Conservation (phyloP, 306 rosid genomes). For the Prosopis cineraria region DNA sequence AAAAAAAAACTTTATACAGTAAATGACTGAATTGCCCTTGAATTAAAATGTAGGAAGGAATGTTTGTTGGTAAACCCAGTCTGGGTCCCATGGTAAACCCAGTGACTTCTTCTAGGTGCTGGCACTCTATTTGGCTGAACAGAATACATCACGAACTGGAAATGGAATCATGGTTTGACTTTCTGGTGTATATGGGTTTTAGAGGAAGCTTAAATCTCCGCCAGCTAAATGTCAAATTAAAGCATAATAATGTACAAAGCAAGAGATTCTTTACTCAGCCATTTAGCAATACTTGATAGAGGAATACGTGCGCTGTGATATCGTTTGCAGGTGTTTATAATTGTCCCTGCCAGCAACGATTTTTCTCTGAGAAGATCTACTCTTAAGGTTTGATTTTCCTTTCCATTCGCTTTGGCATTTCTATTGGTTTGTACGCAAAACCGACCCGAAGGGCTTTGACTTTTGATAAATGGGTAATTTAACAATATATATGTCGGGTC, state of each 20-base stretch:
- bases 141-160: neutral
- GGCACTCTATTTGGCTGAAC: slow-evolving; percentile 7
- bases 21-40: no score
- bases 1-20: no score
- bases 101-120: neutral
- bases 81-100: slow-evolving; percentile 41
- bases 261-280: neutral
- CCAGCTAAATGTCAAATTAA: neutral
- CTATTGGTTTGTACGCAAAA: neutral
- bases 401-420: slow-evolving; percentile 12
- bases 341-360: slow-evolving; percentile 49
- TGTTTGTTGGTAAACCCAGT: no score
- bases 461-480: slow-evolving; percentile 12
- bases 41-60: no score
- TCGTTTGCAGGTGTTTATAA: slow-evolving; percentile 35
- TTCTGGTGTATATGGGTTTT: neutral
- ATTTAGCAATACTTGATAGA: neutral
- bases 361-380: slow-evolving; percentile 48
- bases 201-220: slow-evolving; percentile 3
- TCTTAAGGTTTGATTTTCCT: slow-evolving; percentile 41
- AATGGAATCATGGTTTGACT: slow-evolving; percentile 13
- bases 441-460: neutral
- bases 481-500: no score
- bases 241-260: neutral
- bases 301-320: neutral